These are phyloP conservation scores for Coprinopsis sp. DNA, from an alignment of 768 basidiomycete genomes.

Conservation along the genomic window DNA sequence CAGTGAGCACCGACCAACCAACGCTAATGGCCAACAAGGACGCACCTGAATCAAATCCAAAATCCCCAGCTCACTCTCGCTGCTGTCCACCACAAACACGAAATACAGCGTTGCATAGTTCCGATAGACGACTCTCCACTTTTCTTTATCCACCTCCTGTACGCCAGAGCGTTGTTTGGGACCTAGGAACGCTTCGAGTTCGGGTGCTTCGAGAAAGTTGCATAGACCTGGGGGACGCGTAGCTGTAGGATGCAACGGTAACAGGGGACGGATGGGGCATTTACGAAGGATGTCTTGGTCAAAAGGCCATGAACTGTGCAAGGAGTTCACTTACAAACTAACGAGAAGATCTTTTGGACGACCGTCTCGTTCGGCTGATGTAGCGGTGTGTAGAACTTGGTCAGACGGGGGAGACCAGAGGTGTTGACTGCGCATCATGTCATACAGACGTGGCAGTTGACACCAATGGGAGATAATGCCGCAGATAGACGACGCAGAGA, in stretches of 20 bases:
- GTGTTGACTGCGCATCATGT: too few relatives aligned
- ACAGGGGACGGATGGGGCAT: too few relatives aligned
- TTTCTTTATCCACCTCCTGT: constrained; percentile 47
- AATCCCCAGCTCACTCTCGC: constrained; percentile 95
- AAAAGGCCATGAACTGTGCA: too few relatives aligned
- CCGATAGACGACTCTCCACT: constrained; percentile 87
- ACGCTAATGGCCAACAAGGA: constrained; percentile 6
- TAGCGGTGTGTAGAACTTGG: constrained; percentile 86
- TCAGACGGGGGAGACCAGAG: constrained; percentile 76
- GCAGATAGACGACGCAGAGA: too few relatives aligned
- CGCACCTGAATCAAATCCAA: constrained; percentile 93
- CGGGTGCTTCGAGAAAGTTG: constrained; percentile 94
- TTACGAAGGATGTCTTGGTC: too few relatives aligned
- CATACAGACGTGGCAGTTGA: too few relatives aligned
- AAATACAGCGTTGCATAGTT: constrained; percentile 97
- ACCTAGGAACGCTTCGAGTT: constrained; percentile 71
- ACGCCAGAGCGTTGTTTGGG: too few relatives aligned
- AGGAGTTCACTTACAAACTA: too few relatives aligned
- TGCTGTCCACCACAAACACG: constrained; percentile 93
- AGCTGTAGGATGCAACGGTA: too few relatives aligned
- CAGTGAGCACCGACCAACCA: neutral
- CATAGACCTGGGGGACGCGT: constrained; percentile 79
- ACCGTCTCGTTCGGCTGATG: constrained; percentile 64
- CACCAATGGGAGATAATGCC: too few relatives aligned
- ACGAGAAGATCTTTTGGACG: constrained; percentile 85